Percentiles rank a stretch among this genome's conserved stretches.
Evolutionary conservation across 2,329 filamentous ascomycete genomes (phyloP).

Genomic region (Aphanocladium album): DNA sequence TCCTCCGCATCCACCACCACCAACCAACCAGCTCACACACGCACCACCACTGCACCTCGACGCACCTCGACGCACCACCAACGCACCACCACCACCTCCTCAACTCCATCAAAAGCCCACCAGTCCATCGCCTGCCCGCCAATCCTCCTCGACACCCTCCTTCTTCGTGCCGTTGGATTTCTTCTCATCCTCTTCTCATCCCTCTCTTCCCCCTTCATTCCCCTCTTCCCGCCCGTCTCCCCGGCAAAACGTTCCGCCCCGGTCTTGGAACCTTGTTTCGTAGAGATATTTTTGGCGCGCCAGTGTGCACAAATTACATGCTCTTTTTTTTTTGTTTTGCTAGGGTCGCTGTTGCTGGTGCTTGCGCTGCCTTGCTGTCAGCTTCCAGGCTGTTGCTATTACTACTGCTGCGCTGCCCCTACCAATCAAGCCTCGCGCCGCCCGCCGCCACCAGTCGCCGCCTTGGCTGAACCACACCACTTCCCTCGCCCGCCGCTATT

Average conservation of each 20-base stretch:
- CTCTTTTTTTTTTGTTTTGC: background rate
- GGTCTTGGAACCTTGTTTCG: background rate
- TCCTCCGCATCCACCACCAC: background rate
- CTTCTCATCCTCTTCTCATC: background rate
- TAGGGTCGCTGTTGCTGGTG: background rate
- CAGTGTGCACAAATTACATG: background rate
- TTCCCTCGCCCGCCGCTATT: conserved; percentile 1
- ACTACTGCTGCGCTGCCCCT: background rate
- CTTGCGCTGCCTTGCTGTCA: background rate
- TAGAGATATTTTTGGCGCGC: background rate
- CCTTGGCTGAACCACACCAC: conserved; percentile 6
- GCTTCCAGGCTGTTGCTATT: background rate
- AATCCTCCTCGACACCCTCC: background rate
- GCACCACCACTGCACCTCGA: background rate
- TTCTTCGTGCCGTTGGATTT: background rate
- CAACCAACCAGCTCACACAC: background rate
- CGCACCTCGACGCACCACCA: background rate
- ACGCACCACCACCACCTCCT: background rate
- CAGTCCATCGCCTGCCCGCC: background rate
- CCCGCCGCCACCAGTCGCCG: conserved; percentile 3
- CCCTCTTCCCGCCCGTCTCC: background rate
- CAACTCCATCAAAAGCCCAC: background rate
- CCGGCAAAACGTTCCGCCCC: background rate
- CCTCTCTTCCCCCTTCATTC: background rate
- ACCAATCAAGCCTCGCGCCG: conserved; percentile 10